Conservation (phyloP, 257 asterid species). For the Orobanche coerulescens region DNA sequence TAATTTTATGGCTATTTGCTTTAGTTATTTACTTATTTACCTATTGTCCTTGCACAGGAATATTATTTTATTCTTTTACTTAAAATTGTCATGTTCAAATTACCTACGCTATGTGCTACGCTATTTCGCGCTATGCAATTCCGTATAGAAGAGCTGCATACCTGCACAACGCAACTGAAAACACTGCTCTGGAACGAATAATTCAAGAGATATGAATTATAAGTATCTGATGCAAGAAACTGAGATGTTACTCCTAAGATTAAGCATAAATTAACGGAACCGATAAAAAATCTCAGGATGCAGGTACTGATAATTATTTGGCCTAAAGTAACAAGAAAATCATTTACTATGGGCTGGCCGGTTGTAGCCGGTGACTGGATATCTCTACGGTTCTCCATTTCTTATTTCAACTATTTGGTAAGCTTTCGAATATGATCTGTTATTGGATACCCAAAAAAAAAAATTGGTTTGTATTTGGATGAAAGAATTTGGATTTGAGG, state of each 20-base stretch:
- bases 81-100: too few relatives aligned
- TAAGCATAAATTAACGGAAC: not conserved
- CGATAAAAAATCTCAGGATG: not conserved
- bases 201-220: not conserved
- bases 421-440: not conserved
- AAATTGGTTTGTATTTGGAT: not conserved
- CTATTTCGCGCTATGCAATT: too few relatives aligned
- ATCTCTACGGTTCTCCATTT: not conserved
- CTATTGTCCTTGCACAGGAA: too few relatives aligned
- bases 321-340: constrained; percentile 2
- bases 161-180: too few relatives aligned
- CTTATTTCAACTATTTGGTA: not conserved
- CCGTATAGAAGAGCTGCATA: too few relatives aligned
- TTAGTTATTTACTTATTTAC: too few relatives aligned
- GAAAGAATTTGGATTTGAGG: not conserved
- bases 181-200: too few relatives aligned
- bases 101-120: too few relatives aligned
- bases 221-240: constrained; percentile 1
- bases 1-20: too few relatives aligned
- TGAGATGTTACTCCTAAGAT: constrained; percentile 3
- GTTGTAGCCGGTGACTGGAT: not conserved
- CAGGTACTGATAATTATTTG: not conserved
- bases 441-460: not conserved
- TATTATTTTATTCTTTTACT: too few relatives aligned
- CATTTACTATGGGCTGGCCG: not conserved